Conservation (phyloP, 345 rosid genomes). For the Ailanthus altissimus region DNA sequence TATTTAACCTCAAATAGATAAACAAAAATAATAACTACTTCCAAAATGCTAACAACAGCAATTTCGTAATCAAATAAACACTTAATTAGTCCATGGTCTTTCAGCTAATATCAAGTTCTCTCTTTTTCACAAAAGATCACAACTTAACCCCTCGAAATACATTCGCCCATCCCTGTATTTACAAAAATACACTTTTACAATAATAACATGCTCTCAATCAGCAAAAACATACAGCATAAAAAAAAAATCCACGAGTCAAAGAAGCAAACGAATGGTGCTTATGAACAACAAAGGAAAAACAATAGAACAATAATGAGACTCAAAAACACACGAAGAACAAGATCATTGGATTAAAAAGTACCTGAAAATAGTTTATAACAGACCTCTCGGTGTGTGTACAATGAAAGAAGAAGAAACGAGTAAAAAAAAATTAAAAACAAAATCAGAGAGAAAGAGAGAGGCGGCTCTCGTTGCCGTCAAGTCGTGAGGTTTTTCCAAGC, state of each 20-base stretch:
- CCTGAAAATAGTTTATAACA: slow-evolving; percentile 23
- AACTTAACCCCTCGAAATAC: neutral
- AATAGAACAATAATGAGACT: slow-evolving; percentile 2
- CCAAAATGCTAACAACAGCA: slow-evolving; percentile 1
- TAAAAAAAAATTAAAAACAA: neutral
- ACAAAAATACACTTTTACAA: neutral
- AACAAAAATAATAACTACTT: neutral
- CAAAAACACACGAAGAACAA: neutral
- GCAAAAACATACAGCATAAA: neutral
- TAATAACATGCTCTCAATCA: slow-evolving; percentile 4
- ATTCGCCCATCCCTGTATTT: neutral
- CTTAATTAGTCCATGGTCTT: neutral
- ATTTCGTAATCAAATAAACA: neutral
- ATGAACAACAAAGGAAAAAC: neutral
- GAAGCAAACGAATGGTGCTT: neutral
- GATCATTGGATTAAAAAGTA: slow-evolving; percentile 1
- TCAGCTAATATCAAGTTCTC: slow-evolving; percentile 5
- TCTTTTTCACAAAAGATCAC: slow-evolving; percentile 13
- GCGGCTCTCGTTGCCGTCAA: slow-evolving; percentile 36
- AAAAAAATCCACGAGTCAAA: slow-evolving; percentile 5
- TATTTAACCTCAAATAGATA: neutral
- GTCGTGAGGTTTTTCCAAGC: slow-evolving; percentile 34
- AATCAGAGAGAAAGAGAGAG: neutral
- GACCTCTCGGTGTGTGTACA: neutral
- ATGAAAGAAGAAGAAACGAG: neutral